Base-by-base conservation (phyloP, 768 basidiomycete genomes). In the Mrakia blollopis region DNA sequence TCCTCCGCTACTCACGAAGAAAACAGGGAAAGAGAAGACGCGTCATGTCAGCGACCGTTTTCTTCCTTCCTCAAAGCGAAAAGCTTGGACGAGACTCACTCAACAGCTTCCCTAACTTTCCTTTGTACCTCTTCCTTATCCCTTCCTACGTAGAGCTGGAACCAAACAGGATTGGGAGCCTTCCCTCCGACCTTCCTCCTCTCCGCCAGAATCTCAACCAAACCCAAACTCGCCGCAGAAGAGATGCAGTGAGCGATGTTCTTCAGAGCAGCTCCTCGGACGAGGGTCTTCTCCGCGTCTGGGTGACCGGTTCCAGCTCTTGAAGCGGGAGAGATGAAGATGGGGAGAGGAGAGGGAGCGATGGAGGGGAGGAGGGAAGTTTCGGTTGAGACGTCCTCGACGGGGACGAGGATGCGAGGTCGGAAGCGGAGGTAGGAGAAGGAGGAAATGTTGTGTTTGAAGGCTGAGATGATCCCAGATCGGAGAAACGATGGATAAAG, bases 131-230 rank as follows among this genome's bases (percentile, higher is more conserved):
- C 57, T 13, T 4, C 4, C 57, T 57, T 57, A 9, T 57, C 25
- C 57, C 57, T 57, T 3, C 75, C 71, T 54, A 80, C 78, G 3
- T 76, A 77, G n/a, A 80, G 78, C 71, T 80, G 81, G 18, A 79
- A 76, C 82, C 82, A 83, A 18, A 79, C 80, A 10, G 82, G n/a
- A n/a, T n/a, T n/a, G n/a, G n/a, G 76, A n/a, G 80, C 65, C 44
- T 83, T 81, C 21, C 72, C 80, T 10, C 78, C 75, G 39, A 68
- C 65, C 8, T 16, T 21, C 32, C 60, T 60, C 35, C 75, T 76
- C 14, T 76, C 82, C 2, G 72, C 71, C 30, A 79, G 76, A 3
- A 83, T 78, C 62, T 83, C 81, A 11, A 79, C 76, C 44, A 83
- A 73, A 11, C 79, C 79, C 47, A 79, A 79, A 39, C 80, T 80